Base-by-base conservation (phyloP, 2,329 filamentous ascomycete genomes). In the Paracamarosporium sp. region DNA sequence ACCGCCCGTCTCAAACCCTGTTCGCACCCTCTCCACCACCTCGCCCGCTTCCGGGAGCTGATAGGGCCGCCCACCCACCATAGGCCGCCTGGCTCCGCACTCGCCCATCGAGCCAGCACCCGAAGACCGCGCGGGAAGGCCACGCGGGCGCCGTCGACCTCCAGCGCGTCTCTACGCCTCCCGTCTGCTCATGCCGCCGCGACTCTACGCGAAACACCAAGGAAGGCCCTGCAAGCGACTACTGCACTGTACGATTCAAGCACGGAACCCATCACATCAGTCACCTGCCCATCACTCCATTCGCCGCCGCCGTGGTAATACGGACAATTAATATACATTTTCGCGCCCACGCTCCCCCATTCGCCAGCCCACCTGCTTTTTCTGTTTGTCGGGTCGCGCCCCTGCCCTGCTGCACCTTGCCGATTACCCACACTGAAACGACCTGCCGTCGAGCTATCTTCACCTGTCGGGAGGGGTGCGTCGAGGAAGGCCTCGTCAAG, bases 251-350 rank as follows among this genome's bases (percentile, higher is more conserved):
- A 28, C 15, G 36, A 33, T 25, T 50, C 43, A 52, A 46, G 35
- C 48, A 44, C 30, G 24, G 33, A 33, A 46, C 25, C 44, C 46
- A 27, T 22, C 20, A 35, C 31, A 30, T 13, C 41, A 46, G 24
- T 54, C 38, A 50, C 48, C 48, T 51, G 53, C 53, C 46, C 36
- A 33, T 54, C 50, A 55, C 57, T 51, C 57, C 55, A 53, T n/a
- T 52, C 52, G 53, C 57, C 50, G 53, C 35, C 22, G 40, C 33
- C 13, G 24, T 46, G 55, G 53, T 52, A 64, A 64, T 61, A 55
- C 55, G 55, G 55, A 57, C 60, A 56, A 45, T 59, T 48, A 57
- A 59, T 57, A n/a, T 55, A 50, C 41, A 57, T 60, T 59, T 55
- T 41, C 27, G 40, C 54, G 24, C 35, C 38, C 52, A n/a, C 40